These are phyloP conservation scores for Fusarium duplospermum DNA, from an alignment of 2,329 filamentous ascomycete genomes.

Conservation along the genomic window DNA sequence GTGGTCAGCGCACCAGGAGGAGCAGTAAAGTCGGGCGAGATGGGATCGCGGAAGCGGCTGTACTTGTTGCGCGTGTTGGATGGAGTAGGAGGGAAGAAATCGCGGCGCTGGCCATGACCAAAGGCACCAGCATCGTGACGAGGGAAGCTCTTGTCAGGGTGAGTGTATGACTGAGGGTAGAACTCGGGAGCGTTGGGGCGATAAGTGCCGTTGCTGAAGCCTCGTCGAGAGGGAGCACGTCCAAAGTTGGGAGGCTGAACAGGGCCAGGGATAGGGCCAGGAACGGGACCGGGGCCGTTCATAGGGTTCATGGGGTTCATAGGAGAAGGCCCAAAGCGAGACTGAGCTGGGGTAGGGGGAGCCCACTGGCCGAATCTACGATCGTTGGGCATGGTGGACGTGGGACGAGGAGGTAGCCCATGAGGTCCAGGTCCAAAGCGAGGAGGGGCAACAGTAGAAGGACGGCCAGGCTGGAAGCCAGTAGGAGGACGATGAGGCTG, in stretches of 20 bases:
- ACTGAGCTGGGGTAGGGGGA: constrained; percentile 31
- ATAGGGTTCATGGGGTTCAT: constrained; percentile 7
- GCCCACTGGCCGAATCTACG: constrained; percentile 41
- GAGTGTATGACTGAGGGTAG: constrained; percentile 42
- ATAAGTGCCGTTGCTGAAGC: constrained; percentile 47
- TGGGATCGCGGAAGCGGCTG: constrained; percentile 45
- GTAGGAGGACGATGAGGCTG: constrained; percentile 39
- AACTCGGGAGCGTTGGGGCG: constrained; percentile 50
- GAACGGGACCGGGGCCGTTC: not conserved
- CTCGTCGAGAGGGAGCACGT: constrained; percentile 43
- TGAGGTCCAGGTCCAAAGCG: constrained; percentile 49
- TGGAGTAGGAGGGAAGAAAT: constrained; percentile 47
- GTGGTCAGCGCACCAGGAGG: constrained; percentile 31
- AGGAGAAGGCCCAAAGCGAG: constrained; percentile 27
- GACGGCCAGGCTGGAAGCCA: constrained; percentile 41
- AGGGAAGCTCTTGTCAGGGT: constrained; percentile 35
- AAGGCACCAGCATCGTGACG: constrained; percentile 35
- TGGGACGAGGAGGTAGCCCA: constrained; percentile 44
- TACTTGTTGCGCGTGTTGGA: constrained; percentile 46
- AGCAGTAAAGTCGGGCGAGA: constrained; percentile 32
- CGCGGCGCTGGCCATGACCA: constrained; percentile 33
- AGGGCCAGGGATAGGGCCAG: constrained; percentile 6
- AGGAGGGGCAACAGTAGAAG: constrained; percentile 39
- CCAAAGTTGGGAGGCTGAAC: constrained; percentile 19
- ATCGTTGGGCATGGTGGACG: constrained; percentile 42